Percentiles rank a stretch among this genome's conserved stretches.
These are phyloP conservation scores for Triadica sebifera DNA, from an alignment of 345 rosid genomes.

Conservation along the genomic window DNA sequence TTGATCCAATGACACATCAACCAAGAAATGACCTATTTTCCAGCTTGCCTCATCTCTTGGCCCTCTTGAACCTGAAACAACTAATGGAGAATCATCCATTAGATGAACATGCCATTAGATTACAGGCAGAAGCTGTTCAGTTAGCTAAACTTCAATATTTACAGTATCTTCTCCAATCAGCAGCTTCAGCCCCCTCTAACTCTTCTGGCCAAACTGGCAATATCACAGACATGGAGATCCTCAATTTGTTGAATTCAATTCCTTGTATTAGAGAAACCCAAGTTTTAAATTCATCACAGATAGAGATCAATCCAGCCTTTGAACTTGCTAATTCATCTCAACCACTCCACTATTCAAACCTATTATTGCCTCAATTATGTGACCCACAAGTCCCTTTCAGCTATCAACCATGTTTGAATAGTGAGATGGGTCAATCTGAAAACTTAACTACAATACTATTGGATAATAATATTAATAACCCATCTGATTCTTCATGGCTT, in stretches of 20 bases:
- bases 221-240: slow-evolving; percentile 37
- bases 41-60: slow-evolving; percentile 53
- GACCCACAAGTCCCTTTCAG: slow-evolving; percentile 52
- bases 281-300: slow-evolving; percentile 23
- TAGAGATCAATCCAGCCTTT: slow-evolving; percentile 22
- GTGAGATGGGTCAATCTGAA: slow-evolving; percentile 31
- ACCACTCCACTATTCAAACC: slow-evolving; percentile 47
- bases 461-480: slow-evolving; percentile 22
- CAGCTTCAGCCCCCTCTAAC: slow-evolving; percentile 23
- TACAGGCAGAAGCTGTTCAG: slow-evolving; percentile 54
- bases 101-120: slow-evolving; percentile 48
- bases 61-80: slow-evolving; percentile 50
- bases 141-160: slow-evolving; percentile 49
- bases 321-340: slow-evolving; percentile 33
- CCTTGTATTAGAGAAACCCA: slow-evolving; percentile 14
- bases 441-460: slow-evolving; percentile 19
- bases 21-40: slow-evolving; percentile 65
- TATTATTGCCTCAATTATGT: slow-evolving; percentile 36
- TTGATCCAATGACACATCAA: slow-evolving; percentile 77
- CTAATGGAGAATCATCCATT: slow-evolving; percentile 37
- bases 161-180: slow-evolving; percentile 42
- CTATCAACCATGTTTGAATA: slow-evolving; percentile 46
- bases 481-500: slow-evolving; percentile 30
- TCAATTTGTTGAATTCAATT: slow-evolving; percentile 25
- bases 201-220: slow-evolving; percentile 24